A percentile compares a stretch with the other conserved stretches of the same genome.
Evolutionary conservation across 2,329 filamentous ascomycete species (phyloP).

Genomic region (Penicillium sp.): DNA sequence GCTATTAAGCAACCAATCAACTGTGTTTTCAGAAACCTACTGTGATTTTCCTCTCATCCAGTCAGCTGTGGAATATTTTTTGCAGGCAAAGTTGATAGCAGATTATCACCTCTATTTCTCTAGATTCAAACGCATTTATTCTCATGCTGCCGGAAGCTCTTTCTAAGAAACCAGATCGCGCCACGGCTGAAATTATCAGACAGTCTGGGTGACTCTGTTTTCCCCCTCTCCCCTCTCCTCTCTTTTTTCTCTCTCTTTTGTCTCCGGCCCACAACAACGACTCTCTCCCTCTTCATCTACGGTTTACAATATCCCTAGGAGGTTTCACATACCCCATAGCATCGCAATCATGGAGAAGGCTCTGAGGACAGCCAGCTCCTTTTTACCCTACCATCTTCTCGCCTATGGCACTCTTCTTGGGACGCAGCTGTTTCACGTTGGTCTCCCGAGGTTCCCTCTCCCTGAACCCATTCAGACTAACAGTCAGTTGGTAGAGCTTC

Average conservation of each 20-base stretch:
- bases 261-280: no score
- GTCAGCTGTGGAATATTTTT: background rate
- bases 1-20: background rate
- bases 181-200: no score
- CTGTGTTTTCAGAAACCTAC: background rate
- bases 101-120: no score
- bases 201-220: no score
- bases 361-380: conserved; percentile 13
- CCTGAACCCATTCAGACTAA: background rate
- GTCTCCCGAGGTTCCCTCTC: no score
- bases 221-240: no score
- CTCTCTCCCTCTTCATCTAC: background rate
- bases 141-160: no score
- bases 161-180: no score
- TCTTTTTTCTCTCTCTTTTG: background rate
- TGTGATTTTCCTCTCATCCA: background rate
- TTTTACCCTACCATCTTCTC: conserved; percentile 39
- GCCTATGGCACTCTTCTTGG: conserved; percentile 44
- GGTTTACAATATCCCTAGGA: no score
- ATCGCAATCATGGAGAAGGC: conserved; percentile 14
- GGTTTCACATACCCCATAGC: no score
- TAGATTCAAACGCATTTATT: no score
- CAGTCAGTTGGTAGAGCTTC: conserved; percentile 32
- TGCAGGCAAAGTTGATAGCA: no score
- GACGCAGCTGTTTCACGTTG: conserved; percentile 39